phyloP scores from a whole-genome alignment of 2,329 filamentous ascomycete species.

The Penicillium thymicola region DNA sequence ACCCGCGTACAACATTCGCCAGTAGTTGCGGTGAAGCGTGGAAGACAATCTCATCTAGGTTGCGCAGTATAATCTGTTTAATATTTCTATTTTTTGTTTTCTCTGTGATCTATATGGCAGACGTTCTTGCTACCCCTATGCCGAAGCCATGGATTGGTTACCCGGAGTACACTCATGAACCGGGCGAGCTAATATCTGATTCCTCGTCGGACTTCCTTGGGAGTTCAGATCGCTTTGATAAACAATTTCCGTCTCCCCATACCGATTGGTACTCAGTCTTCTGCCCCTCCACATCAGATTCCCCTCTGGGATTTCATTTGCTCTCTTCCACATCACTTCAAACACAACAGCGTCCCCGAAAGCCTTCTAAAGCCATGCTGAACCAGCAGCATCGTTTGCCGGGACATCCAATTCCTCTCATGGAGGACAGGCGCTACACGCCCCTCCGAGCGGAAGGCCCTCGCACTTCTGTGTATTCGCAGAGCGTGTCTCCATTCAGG shows the following conservation, averaged over 20 bases:
- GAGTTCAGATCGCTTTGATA: background rate
- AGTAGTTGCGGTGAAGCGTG: slow-evolving; percentile 29
- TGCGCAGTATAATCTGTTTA: background rate
- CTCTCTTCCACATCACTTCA: background rate
- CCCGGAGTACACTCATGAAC: background rate
- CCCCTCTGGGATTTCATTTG: background rate
- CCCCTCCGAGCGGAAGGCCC: background rate
- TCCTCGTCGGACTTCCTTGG: background rate
- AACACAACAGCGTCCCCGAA: background rate
- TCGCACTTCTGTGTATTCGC: background rate
- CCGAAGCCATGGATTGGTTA: slow-evolving; percentile 7
- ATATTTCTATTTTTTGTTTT: background rate
- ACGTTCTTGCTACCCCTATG: slow-evolving; percentile 11
- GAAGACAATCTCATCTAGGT: background rate
- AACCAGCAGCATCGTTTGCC: background rate
- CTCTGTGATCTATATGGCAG: slow-evolving; percentile 9
- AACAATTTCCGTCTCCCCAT: background rate
- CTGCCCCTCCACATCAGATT: background rate
- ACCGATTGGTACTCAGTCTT: background rate
- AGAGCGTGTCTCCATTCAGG: background rate
- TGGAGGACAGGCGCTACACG: background rate
- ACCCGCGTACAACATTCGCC: slow-evolving; percentile 22
- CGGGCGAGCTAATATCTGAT: background rate
- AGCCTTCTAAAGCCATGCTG: background rate
- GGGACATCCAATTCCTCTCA: background rate